Evolutionary conservation across 2,329 filamentous ascomycete species (phyloP), one percentile per base, ranked within the genome.

Genomic region (Trichoderma cornu-damae): DNA sequence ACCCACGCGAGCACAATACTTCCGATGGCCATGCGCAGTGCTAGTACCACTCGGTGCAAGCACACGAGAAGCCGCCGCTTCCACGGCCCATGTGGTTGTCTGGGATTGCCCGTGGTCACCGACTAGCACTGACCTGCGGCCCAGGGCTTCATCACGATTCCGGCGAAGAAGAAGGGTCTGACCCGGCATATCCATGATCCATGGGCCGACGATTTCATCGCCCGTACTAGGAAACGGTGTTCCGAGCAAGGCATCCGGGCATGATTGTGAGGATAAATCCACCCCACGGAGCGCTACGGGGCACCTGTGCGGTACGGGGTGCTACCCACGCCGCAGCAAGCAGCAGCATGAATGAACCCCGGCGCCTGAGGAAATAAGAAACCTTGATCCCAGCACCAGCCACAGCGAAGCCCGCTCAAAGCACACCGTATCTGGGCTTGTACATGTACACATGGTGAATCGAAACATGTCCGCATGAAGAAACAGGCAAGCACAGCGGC

Each of bases 1-100:
- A 40, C n/a, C 52, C 52, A 55, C 52, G 52, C 40, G 52, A 55
- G 52, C 42, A 26, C 51, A 46, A 55, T 55, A 46, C 40, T 43
- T 46, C 52, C 42, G 52, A 55, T 38, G 34, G 40, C 52, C 52
- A 47, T 55, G 52, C 22, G 16, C 50, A 18, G 26, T 54, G 24
- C 46, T 49, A 50, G 34, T 38, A 50, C 47, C 3, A 38, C 47
- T 52, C 26, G 24, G 35, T 52, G 22, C 49, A 52, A 42, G 49
- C 18, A 37, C 42, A 18, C 52, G 22, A 38, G 20, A 47, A 55
- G 52, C 52, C 42, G 52, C 52, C 16, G 52, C 40, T 47, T 46
- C 40, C 52, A 55, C n/a, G 32, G 40, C 30, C 52, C 52, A 55
- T 55, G 52, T 47, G 52, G 52, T 38, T 32, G 52, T 47, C 52